Percentiles rank a stretch among this genome's conserved stretches.
phyloP scores from a whole-genome alignment of 2,329 filamentous ascomycete species.

The Colletotrichum sp. region DNA sequence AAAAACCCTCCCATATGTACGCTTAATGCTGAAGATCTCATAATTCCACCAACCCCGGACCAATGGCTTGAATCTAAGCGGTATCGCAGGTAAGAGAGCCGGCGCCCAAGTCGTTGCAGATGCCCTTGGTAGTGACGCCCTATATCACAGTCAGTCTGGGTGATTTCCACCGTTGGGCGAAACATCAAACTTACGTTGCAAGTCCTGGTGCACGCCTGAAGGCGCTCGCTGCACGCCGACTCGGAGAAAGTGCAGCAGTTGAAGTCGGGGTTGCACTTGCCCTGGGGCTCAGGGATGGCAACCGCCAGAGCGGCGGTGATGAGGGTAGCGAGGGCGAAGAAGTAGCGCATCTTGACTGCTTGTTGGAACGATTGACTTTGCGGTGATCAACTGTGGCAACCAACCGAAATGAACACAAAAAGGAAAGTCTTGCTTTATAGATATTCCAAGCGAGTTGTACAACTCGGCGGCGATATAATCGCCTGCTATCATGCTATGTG shows the following conservation, averaged over 20 bases:
- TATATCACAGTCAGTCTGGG: background rate
- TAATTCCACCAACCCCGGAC: background rate
- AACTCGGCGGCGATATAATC: background rate
- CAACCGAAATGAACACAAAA: background rate
- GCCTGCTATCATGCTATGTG: background rate
- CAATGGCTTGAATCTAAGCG: background rate
- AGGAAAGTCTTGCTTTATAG: background rate
- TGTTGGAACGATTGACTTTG: background rate
- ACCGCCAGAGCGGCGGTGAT: background rate
- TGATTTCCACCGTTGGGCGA: background rate
- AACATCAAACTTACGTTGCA: background rate
- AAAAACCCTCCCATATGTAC: background rate
- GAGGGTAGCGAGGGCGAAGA: background rate
- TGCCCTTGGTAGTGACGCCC: background rate
- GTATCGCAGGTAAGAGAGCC: background rate
- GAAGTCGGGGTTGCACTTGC: background rate
- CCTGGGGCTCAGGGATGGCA: background rate
- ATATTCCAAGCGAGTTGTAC: background rate
- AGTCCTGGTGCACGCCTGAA: background rate
- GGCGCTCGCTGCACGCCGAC: background rate
- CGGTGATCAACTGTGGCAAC: fast-evolving
- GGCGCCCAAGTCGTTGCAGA: background rate
- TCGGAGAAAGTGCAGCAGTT: background rate
- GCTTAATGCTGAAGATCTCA: background rate
- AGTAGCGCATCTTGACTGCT: background rate